phyloP scores from a whole-genome alignment of 23 red algal genomes.

The Chondrus crispus region DNA sequence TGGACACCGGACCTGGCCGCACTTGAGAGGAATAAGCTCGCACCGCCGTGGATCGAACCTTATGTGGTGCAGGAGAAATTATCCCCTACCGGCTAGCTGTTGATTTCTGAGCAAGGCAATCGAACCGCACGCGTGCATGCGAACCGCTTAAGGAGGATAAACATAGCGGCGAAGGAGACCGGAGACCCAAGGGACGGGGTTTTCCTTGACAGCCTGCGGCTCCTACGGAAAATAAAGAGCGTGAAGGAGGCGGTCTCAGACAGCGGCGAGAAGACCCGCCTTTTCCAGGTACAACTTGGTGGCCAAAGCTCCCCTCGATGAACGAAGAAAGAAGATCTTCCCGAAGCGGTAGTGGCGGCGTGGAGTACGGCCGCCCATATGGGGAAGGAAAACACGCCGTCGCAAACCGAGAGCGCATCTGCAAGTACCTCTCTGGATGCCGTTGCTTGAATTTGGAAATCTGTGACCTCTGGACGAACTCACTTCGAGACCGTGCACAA shows the following conservation, averaged over 20 bases:
- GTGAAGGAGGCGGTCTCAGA: too few species aligned
- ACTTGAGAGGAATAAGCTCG: not conserved
- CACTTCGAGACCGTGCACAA: too few species aligned
- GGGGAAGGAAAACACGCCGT: too few species aligned
- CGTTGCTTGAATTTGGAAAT: too few species aligned
- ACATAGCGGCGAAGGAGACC: not conserved
- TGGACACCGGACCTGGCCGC: not conserved
- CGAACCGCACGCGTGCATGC: not conserved
- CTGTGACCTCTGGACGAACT: too few species aligned
- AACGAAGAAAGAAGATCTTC: not conserved
- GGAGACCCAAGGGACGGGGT: conserved; percentile 3
- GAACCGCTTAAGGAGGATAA: not conserved
- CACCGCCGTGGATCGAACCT: too few species aligned
- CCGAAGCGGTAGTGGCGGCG: not conserved
- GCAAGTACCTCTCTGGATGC: too few species aligned
- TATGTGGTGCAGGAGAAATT: too few species aligned
- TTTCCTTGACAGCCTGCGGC: not conserved
- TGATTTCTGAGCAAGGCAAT: not conserved
- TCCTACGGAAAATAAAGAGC: too few species aligned
- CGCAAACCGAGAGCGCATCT: too few species aligned
- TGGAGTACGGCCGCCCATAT: too few species aligned
- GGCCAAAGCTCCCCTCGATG: not conserved
- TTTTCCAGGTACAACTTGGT: not conserved
- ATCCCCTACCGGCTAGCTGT: not conserved
- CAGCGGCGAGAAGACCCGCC: too few species aligned